These are phyloP conservation scores for Handroanthus guayacan DNA, from an alignment of 257 asterid species.

Conservation along the genomic window DNA sequence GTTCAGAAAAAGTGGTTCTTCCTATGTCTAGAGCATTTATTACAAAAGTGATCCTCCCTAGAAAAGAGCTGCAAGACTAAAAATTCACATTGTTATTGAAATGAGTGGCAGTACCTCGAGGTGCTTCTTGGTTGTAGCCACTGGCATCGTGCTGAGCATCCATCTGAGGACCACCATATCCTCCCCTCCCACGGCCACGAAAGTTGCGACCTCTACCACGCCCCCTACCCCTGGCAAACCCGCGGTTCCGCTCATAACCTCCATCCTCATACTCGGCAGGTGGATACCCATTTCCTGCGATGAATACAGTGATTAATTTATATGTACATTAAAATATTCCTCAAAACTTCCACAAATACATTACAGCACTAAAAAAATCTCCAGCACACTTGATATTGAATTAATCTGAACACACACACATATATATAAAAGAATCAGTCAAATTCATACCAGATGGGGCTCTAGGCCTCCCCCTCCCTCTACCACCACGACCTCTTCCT, in stretches of 20 bases:
- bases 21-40: neutral
- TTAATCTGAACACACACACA: neutral
- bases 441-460: conserved; percentile 55
- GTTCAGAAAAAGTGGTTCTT: conserved; percentile 1
- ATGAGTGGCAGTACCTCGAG: conserved; percentile 50
- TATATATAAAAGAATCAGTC: neutral
- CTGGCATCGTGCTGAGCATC: conserved; percentile 61
- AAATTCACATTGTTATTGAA: neutral
- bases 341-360: neutral
- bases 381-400: neutral
- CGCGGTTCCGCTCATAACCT: conserved; percentile 67
- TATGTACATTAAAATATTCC: neutral
- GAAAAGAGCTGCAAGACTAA: conserved; percentile 1
- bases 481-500: conserved; percentile 85
- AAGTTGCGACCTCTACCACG: conserved; percentile 77
- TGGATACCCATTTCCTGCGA: conserved; percentile 71
- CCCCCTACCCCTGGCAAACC: conserved; percentile 79
- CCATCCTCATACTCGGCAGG: conserved; percentile 77
- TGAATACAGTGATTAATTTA: conserved; percentile 18
- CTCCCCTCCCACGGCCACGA: conserved; percentile 93
- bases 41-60: neutral
- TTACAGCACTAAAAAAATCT: neutral
- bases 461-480: conserved; percentile 91
- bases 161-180: conserved; percentile 65
- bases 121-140: conserved; percentile 76